Percentiles rank a stretch among this genome's conserved stretches.
These are phyloP conservation scores for Flaveria floridana DNA, from an alignment of 140 eudicot species.

Conservation along the genomic window DNA sequence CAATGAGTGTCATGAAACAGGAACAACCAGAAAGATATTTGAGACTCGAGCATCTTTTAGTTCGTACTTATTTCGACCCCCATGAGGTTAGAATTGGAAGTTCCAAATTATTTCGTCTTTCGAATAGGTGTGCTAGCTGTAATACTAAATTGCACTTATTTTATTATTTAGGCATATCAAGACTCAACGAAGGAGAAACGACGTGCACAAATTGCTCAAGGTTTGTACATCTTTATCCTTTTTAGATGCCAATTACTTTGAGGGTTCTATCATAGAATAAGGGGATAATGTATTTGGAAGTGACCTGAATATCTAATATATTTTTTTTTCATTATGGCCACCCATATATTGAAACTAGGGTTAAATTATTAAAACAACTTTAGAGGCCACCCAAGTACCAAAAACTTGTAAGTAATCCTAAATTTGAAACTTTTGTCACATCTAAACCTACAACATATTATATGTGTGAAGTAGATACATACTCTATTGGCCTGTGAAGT, in stretches of 20 bases:
- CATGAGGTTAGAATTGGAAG: constrained; percentile 56
- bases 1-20: constrained; percentile 97
- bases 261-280: background rate
- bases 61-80: constrained; percentile 96
- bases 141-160: constrained; percentile 8
- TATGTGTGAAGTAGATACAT: background rate
- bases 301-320: background rate
- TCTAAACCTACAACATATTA: background rate
- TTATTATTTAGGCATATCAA: constrained; percentile 68
- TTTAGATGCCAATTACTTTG: background rate
- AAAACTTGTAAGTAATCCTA: background rate
- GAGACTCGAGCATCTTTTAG: constrained; percentile 92
- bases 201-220: constrained; percentile 92
- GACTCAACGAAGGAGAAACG: constrained; percentile 92
- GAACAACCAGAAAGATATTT: constrained; percentile 95
- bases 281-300: background rate
- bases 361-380: background rate
- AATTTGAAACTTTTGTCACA: background rate
- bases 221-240: constrained; percentile 35
- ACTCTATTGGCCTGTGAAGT: background rate
- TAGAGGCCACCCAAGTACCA: background rate
- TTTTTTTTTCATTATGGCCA: background rate
- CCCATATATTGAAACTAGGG: background rate
- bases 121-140: constrained; percentile 4
- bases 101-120: background rate